A percentile compares a stretch with the other conserved stretches of the same genome.
Evolutionary conservation across 257 asterid species (phyloP).

Genomic region (Nicotiana sylvestris): DNA sequence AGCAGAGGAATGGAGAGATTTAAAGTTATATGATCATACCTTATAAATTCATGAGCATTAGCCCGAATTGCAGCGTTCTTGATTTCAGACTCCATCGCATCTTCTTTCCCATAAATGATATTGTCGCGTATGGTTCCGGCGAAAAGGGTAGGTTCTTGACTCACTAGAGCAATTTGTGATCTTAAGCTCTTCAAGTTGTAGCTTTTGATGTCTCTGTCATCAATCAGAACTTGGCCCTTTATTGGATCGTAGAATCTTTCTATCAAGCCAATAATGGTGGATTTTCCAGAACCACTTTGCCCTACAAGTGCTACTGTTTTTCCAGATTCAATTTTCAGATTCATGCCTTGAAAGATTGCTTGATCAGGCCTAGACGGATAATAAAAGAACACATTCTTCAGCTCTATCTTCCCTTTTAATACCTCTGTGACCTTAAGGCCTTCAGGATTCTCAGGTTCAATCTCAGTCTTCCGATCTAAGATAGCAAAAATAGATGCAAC

Average conservation of each 20-base stretch:
- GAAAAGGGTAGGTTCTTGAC: slow-evolving; percentile 70
- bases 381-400: slow-evolving; percentile 41
- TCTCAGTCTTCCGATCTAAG: slow-evolving; percentile 45
- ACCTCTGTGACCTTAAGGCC: slow-evolving; percentile 27
- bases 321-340: slow-evolving; percentile 54
- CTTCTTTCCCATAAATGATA: slow-evolving; percentile 49
- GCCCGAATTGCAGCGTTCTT: slow-evolving; percentile 54
- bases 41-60: slow-evolving; percentile 75
- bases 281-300: slow-evolving; percentile 77
- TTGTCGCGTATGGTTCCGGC: slow-evolving; percentile 58
- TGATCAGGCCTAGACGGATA: slow-evolving; percentile 73
- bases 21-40: slow-evolving; percentile 26
- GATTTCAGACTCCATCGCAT: slow-evolving; percentile 55
- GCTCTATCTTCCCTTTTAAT: slow-evolving; percentile 42
- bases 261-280: slow-evolving; percentile 57
- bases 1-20: not conserved
- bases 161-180: slow-evolving; percentile 60
- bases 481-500: slow-evolving; percentile 47
- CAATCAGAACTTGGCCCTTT: slow-evolving; percentile 50
- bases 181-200: slow-evolving; percentile 57
- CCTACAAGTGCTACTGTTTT: slow-evolving; percentile 64
- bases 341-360: slow-evolving; percentile 53
- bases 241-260: slow-evolving; percentile 75
- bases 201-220: slow-evolving; percentile 46
- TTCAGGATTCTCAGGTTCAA: slow-evolving; percentile 45